These are phyloP conservation scores for Cocos nucifera DNA, from an alignment of 176 grass and related monocot genomes.

Conservation along the genomic window DNA sequence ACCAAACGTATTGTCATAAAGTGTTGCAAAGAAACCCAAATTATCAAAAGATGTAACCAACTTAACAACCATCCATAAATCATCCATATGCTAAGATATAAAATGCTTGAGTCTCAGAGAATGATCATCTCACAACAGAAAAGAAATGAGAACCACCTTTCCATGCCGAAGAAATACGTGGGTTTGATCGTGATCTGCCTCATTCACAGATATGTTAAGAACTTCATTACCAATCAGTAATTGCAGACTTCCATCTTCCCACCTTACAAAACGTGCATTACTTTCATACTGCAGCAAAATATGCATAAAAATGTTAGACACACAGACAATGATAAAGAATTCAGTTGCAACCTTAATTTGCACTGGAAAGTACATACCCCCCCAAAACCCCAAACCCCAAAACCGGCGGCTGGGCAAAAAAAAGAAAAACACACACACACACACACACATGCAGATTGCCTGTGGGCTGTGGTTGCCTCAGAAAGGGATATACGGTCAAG, in stretches of 20 bases:
- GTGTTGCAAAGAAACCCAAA: neutral
- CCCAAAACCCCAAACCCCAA: too few relatives aligned
- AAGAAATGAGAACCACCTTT: constrained; percentile 38
- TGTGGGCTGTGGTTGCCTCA: too few relatives aligned
- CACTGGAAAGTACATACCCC: too few relatives aligned
- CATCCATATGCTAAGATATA: neutral
- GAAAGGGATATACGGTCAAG: too few relatives aligned
- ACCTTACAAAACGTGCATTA: constrained; percentile 96
- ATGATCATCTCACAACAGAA: neutral
- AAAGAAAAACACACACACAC: too few relatives aligned
- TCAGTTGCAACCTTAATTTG: too few relatives aligned
- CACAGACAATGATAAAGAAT: constrained; percentile 1
- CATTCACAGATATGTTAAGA: constrained; percentile 95
- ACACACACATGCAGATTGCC: too few relatives aligned
- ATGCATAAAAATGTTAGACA: constrained; percentile 22
- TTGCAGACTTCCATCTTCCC: constrained; percentile 93
- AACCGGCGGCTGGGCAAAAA: too few relatives aligned
- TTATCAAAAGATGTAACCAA: neutral
- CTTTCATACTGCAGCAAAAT: constrained; percentile 64
- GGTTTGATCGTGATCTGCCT: constrained; percentile 81
- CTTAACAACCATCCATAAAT: neutral
- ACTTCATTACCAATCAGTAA: constrained; percentile 97
- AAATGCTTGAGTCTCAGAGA: neutral
- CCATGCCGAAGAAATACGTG: constrained; percentile 86
- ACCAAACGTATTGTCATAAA: too few relatives aligned